Evolutionary conservation across 192 early-diverging fungal species (phyloP).

Genomic region (Mycoemilia scoparia): DNA sequence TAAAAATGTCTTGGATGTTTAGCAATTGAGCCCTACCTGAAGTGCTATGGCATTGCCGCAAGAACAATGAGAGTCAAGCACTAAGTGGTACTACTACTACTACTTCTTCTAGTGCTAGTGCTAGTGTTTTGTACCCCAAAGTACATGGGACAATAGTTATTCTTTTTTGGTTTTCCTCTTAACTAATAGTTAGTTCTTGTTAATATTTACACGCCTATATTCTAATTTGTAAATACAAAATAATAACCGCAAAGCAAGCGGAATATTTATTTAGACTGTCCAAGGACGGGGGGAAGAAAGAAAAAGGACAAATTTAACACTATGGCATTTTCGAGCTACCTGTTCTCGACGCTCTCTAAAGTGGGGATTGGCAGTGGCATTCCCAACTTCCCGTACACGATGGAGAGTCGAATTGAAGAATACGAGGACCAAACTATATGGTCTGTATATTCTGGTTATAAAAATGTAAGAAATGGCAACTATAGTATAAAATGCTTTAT

Average conservation of each 20-base stretch:
- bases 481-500: neutral
- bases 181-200: neutral
- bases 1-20: no score
- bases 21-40: no score
- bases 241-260: neutral
- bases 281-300: neutral
- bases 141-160: no score
- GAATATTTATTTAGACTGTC: no score
- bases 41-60: no score
- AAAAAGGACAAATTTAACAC: constrained; percentile 9
- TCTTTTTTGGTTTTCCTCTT: neutral
- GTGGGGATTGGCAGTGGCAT: constrained; percentile 36
- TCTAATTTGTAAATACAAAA: neutral
- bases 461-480: constrained; percentile 1
- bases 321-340: constrained; percentile 18
- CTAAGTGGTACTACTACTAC: no score
- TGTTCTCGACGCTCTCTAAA: constrained; percentile 20
- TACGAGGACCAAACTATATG: constrained; percentile 41
- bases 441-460: constrained; percentile 29
- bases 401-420: constrained; percentile 42
- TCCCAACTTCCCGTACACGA: constrained; percentile 40
- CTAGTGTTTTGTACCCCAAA: no score
- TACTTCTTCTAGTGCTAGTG: no score
- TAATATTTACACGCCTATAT: neutral
- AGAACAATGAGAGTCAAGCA: no score